phyloP scores from a whole-genome alignment of 148 eudicot genomes.

The Fagopyrum tataricum region DNA sequence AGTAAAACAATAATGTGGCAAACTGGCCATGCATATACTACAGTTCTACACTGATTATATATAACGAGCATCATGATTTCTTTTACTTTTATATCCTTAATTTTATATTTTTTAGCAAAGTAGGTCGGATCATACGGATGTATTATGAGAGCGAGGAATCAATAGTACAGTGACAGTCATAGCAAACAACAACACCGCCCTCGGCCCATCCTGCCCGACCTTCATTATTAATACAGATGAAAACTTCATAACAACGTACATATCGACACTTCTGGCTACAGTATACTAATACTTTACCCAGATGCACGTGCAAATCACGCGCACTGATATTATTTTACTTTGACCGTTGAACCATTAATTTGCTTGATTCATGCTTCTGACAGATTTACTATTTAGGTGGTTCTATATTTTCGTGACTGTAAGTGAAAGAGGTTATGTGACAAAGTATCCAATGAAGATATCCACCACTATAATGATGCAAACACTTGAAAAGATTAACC shows the following conservation, averaged over 20 bases:
- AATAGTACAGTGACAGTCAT: not conserved
- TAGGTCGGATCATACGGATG: not conserved
- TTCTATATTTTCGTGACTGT: not conserved
- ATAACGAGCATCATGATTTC: not conserved
- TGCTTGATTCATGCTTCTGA: not conserved
- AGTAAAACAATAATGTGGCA: not conserved
- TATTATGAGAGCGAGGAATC: not conserved
- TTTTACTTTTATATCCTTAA: not conserved
- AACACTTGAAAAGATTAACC: not conserved
- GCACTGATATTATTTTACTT: not conserved
- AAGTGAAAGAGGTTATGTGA: not conserved
- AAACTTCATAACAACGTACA: not conserved
- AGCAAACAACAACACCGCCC: slow-evolving; percentile 5
- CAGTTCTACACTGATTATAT: not conserved
- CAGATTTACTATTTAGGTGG: not conserved
- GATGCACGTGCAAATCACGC: slow-evolving; percentile 8
- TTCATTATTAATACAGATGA: not conserved
- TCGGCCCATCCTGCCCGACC: not conserved
- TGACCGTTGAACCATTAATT: not conserved
- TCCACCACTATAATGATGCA: not conserved
- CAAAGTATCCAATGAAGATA: not conserved
- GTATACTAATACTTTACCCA: not conserved
- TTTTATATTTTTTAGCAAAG: not conserved
- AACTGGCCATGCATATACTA: not conserved
- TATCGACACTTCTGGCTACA: not conserved